phyloP scores from a whole-genome alignment of 1,284 basidiomycete genomes.

The Ceratobasidium sp. region DNA sequence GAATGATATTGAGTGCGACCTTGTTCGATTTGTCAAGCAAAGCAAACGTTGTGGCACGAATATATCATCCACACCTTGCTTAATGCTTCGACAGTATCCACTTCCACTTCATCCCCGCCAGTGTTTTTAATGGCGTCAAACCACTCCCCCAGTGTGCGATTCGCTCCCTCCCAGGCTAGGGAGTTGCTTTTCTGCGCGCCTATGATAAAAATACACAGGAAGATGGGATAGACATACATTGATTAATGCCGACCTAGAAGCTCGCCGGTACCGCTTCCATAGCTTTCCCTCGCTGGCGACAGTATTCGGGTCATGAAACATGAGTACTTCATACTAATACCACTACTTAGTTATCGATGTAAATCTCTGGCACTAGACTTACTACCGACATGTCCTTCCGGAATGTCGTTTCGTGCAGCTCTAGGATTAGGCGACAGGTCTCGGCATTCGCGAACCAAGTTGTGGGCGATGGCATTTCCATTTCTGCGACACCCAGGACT shows the following conservation, averaged over 20 bases:
- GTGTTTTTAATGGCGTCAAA: background rate
- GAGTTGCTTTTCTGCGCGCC: background rate
- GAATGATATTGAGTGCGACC: conserved; percentile 22
- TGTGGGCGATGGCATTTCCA: conserved; percentile 1
- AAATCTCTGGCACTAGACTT: background rate
- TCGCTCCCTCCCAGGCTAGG: background rate
- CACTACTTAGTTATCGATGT: background rate
- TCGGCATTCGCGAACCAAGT: conserved; percentile 21
- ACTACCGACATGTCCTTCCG: conserved; percentile 7
- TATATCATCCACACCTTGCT: conserved; percentile 22
- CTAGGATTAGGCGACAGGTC: conserved; percentile 5
- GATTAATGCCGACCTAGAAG: conserved; percentile 5
- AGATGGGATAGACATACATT: conserved; percentile 6
- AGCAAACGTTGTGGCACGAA: background rate
- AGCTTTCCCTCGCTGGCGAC: conserved; percentile 12
- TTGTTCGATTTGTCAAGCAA: background rate
- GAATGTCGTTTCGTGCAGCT: background rate
- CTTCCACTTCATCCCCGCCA: background rate
- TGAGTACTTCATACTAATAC: conserved; percentile 7
- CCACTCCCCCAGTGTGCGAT: background rate
- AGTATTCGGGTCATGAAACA: conserved; percentile 15
- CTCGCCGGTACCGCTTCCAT: conserved; percentile 17
- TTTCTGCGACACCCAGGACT: background rate
- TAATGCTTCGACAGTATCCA: conserved; percentile 2
- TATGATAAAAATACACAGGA: too few relatives aligned